phyloP scores from a whole-genome alignment of 768 basidiomycete genomes.

The Trichaptum fuscoviolaceum region DNA sequence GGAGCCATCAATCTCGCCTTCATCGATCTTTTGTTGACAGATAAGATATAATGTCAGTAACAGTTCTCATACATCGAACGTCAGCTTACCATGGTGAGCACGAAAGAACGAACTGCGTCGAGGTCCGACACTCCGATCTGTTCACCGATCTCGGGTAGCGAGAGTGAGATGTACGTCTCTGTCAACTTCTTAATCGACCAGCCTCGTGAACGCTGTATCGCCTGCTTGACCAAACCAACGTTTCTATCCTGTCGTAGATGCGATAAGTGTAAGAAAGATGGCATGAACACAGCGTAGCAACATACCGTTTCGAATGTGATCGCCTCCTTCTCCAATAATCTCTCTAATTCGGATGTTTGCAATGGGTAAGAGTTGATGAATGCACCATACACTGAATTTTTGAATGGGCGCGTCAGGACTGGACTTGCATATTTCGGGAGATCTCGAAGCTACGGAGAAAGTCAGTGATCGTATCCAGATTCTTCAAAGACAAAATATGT shows the following conservation, averaged over 20 bases:
- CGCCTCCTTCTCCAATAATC: slow-evolving; percentile 50
- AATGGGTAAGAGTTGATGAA: slow-evolving; percentile 67
- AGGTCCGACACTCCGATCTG: slow-evolving; percentile 27
- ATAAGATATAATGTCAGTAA: background rate
- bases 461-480: background rate
- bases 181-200: slow-evolving; percentile 80
- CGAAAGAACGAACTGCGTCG: slow-evolving; percentile 34
- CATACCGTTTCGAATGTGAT: slow-evolving; percentile 49
- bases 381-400: slow-evolving; percentile 56
- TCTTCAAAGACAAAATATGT: background rate
- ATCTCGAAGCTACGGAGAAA: slow-evolving; percentile 21
- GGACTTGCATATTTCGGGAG: slow-evolving; percentile 75
- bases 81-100: slow-evolving; percentile 67
- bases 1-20: slow-evolving; percentile 61
- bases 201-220: slow-evolving; percentile 62
- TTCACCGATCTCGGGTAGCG: slow-evolving; percentile 64
- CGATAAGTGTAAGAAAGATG: background rate
- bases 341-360: slow-evolving; percentile 37
- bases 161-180: slow-evolving; percentile 75
- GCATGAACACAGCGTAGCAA: slow-evolving; percentile 6
- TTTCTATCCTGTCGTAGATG: slow-evolving; percentile 55
- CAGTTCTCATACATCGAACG: background rate
- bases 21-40: slow-evolving; percentile 51
- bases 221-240: slow-evolving; percentile 61
- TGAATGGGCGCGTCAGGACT: slow-evolving; percentile 53